phyloP scores from a whole-genome alignment of 768 basidiomycete species.

The Tephrocybe sp. region DNA sequence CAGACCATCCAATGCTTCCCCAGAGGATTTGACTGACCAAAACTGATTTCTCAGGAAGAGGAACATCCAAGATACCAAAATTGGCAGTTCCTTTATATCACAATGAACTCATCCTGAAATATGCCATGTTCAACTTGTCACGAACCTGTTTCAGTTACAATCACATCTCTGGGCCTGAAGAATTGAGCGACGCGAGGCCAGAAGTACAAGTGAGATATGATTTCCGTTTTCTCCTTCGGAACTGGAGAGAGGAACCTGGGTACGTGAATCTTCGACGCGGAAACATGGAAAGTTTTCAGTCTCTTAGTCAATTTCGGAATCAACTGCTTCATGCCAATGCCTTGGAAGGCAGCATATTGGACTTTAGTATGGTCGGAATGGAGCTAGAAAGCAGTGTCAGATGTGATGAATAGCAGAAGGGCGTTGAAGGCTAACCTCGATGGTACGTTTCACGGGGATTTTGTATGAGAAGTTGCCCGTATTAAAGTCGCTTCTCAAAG shows the following conservation, averaged over 20 bases:
- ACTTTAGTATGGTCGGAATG: constrained; percentile 74
- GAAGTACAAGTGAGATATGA: constrained; percentile 76
- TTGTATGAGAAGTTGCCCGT: constrained; percentile 84
- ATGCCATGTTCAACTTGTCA: not conserved
- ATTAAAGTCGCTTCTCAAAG: constrained; percentile 78
- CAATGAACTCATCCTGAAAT: no score
- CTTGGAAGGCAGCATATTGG: constrained; percentile 59
- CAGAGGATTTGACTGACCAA: constrained; percentile 80
- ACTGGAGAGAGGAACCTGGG: constrained; percentile 40
- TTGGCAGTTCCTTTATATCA: constrained; percentile 57
- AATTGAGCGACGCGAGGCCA: constrained; percentile 80
- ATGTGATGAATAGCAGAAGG: not conserved
- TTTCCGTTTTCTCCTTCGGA: constrained; percentile 47
- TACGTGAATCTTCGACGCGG: constrained; percentile 43
- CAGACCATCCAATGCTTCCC: constrained; percentile 91
- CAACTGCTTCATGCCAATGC: constrained; percentile 75
- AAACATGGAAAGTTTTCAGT: constrained; percentile 38
- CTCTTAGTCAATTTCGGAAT: constrained; percentile 67
- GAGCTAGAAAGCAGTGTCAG: constrained; percentile 39
- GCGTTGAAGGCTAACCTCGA: constrained; percentile 49
- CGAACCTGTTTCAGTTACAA: constrained; percentile 83
- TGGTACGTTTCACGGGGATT: constrained; percentile 52
- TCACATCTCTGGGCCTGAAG: constrained; percentile 70
- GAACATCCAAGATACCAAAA: constrained; percentile 83
- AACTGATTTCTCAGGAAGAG: constrained; percentile 66